Base-by-base conservation (phyloP, 164 flowering plant species). In the Tetracentron sinense region DNA sequence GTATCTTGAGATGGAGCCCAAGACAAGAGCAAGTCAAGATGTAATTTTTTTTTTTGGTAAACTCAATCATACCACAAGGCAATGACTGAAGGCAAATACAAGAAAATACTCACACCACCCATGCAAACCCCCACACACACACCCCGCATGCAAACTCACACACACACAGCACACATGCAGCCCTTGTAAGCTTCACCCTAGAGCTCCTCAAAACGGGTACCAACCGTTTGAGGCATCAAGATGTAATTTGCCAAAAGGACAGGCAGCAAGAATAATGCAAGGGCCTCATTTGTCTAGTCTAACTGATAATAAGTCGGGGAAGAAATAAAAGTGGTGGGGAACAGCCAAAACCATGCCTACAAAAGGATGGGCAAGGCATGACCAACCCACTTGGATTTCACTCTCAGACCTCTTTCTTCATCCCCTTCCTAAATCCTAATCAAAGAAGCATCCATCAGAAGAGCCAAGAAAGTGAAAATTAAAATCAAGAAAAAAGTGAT, bases 291-390 rank as follows among this genome's bases (percentile, higher is more conserved):
- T 38, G 44, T 38, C 44, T 38, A 38, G 1, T 38, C 44, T 38
- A 38, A 38, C 8, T 38, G 11, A 12, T 38, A 16, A 38, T 38
- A 8, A 38, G 59, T 54, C 65, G 58, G 35, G 22, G 33, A 16
- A 21, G 58, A 38, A 26, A 62, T 15, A 38, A 21, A 56, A 6
- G 29, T 19, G 62, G 62, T 42, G 47, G 60, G 54, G 56, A 55
- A 48, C 71, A 68, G 42, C 28, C 33, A 61, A 47, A 50, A 33
- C 19, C 57, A 38, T 63, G 58, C 46, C 49, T 30, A 28, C 58
- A 33, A 50, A 63, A 62, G 52, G 63, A 63, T 63, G 23, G 38
- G 67, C 53, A 57, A 38, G 44, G 14, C 7, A 4, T 38, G 44
- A 12, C 44, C 44, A 38, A 38, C 44, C 5, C 44, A 8, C 7